phyloP scores from a whole-genome alignment of 139 green algal species.

The Chlorella sorokiniana region DNA sequence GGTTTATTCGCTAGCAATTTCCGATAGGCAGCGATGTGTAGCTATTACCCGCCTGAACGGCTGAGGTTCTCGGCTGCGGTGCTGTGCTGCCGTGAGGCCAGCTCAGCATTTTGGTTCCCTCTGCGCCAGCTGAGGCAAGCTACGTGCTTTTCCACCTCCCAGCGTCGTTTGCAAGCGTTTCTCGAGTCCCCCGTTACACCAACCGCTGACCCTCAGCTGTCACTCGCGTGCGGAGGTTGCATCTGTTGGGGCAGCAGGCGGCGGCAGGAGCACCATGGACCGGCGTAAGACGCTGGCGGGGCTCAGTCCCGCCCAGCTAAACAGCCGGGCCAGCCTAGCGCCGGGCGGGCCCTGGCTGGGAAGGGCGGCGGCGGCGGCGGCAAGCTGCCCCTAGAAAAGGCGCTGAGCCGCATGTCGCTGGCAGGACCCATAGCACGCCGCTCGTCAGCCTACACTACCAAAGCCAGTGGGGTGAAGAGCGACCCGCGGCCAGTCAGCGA shows the following conservation, averaged over 20 bases:
- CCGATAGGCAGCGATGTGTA: no score
- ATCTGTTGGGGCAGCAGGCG: neutral
- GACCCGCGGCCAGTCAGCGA: conserved; percentile 82
- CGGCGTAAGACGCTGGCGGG: conserved; percentile 76
- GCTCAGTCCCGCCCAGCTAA: conserved; percentile 66
- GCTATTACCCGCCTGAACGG: no score
- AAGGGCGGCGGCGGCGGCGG: conserved; percentile 12
- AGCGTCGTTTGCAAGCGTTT: neutral
- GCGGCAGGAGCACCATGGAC: conserved; percentile 48
- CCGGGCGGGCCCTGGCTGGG: conserved; percentile 34
- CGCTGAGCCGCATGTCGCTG: conserved; percentile 54
- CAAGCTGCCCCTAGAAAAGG: conserved; percentile 27
- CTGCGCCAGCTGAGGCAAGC: no score
- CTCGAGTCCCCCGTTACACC: neutral
- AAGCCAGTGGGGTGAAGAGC: conserved; percentile 52
- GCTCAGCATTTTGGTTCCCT: neutral
- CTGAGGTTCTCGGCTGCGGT: no score
- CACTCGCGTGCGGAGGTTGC: neutral
- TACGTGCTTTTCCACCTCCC: neutral
- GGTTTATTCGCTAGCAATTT: no score
- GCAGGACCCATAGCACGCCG: conserved; percentile 48
- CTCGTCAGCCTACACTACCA: conserved; percentile 63
- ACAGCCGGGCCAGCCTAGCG: conserved; percentile 49
- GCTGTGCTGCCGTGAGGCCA: no score
- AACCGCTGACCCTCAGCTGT: neutral